A percentile compares a stretch with the other conserved stretches of the same genome.
Evolutionary conservation across 768 basidiomycete genomes (phyloP).

Genomic region (Phylloporus sp.): DNA sequence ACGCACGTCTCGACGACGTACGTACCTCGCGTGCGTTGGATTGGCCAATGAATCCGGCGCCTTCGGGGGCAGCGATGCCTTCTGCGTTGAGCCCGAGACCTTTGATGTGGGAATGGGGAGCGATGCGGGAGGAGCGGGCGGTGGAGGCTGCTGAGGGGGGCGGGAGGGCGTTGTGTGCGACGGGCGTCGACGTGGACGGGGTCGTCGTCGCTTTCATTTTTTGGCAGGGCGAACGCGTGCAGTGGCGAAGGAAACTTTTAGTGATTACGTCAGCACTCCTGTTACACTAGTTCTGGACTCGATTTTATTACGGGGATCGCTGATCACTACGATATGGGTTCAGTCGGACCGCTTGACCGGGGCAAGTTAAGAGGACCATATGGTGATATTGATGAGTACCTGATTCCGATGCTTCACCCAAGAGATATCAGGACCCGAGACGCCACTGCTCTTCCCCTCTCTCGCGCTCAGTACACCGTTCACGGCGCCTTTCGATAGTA

Average conservation of each 20-base stretch:
- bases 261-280: slow-evolving; percentile 9
- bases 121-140: slow-evolving; percentile 71
- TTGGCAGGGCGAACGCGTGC: not conserved
- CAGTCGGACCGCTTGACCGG: no score
- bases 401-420: no score
- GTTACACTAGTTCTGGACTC: no score
- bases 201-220: slow-evolving; percentile 39
- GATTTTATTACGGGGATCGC: no score
- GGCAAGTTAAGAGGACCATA: no score
- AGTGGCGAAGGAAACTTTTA: no score
- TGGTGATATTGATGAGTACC: no score
- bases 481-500: no score
- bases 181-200: slow-evolving; percentile 47
- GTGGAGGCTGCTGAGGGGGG: slow-evolving; percentile 60
- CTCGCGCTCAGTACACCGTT: no score
- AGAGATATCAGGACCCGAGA: no score
- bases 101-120: slow-evolving; percentile 95
- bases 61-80: slow-evolving; percentile 66
- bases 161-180: slow-evolving; percentile 69
- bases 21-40: slow-evolving; percentile 82
- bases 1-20: not conserved
- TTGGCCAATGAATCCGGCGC: slow-evolving; percentile 90
- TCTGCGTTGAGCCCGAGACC: slow-evolving; percentile 87
- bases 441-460: no score
- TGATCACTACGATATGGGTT: no score